Base-by-base conservation (phyloP, 1,284 basidiomycete species). In the Naganishia liquefaciens region DNA sequence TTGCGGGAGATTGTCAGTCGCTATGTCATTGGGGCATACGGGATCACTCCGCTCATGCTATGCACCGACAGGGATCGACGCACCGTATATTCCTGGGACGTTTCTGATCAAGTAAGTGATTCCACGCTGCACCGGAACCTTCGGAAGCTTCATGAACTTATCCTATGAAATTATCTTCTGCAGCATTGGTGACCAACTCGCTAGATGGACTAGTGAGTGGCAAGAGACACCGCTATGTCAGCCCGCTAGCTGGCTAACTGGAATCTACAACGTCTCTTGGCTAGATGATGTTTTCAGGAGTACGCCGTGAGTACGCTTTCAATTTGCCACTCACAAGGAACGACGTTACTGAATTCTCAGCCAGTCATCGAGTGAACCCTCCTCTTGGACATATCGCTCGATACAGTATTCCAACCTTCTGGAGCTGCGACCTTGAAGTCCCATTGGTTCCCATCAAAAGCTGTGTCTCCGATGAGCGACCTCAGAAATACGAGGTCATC, bases 111-210 rank as follows among this genome's bases (percentile, higher is more conserved):
- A 91, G 55, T 60, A 50, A 23, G 55, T 21, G 53, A 37, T 21
- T 51, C 21, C 17, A n/a, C n/a, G n/a, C n/a, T n/a, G n/a, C n/a
- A n/a, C n/a, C n/a, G n/a, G n/a, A n/a, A n/a, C n/a, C n/a, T n/a
- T n/a, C n/a, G n/a, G n/a, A n/a, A n/a, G n/a, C n/a, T n/a, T n/a
- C n/a, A n/a, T n/a, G n/a, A n/a, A n/a, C n/a, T n/a, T n/a, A n/a
- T n/a, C n/a, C n/a, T n/a, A n/a, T n/a, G n/a, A n/a, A n/a, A n/a
- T n/a, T n/a, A n/a, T n/a, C n/a, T n/a, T 55, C 19, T 47, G 17
- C 55, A 90, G 88, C 78, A 81, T 94, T 39, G 91, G 89, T n/a
- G 91, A 93, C 75, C 90, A 93, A 72, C 84, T 94, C 68, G 87
- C 90, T 19, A 80, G 89, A 30, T 91, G 90, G 89, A 91, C 91